Conservation (phyloP, 768 basidiomycete genomes). For the Lactarius hatsudake region DNA sequence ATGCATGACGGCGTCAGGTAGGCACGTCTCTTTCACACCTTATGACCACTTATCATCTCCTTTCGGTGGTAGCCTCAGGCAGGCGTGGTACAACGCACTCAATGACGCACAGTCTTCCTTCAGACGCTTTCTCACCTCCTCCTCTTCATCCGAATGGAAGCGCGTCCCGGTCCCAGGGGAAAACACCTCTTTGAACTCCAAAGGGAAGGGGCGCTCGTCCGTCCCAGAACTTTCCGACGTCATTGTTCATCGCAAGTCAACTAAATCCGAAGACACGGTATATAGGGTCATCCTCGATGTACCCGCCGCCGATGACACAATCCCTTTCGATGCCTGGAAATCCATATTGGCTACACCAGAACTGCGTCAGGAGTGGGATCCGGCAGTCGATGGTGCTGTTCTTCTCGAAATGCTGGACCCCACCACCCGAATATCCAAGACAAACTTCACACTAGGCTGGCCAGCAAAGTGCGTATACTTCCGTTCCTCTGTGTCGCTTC, state of each 20-base stretch:
- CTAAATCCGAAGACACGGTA: conserved; percentile 69
- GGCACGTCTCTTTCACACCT: conserved; percentile 30
- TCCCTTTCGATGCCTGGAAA: conserved; percentile 75
- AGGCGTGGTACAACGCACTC: conserved; percentile 79
- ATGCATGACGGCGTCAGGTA: conserved; percentile 55
- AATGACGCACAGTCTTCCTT: conserved; percentile 74
- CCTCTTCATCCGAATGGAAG: conserved; percentile 75
- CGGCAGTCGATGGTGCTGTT: conserved; percentile 82
- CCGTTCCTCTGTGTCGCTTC: background rate
- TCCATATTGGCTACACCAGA: conserved; percentile 83
- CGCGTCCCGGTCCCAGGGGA: conserved; percentile 54
- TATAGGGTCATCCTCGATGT: conserved; percentile 84
- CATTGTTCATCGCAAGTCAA: conserved; percentile 68
- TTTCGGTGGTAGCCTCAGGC: conserved; percentile 56
- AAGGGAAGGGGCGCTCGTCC: conserved; percentile 58
- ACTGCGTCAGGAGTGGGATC: conserved; percentile 88
- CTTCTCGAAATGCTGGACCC: conserved; percentile 85
- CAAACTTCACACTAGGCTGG: conserved; percentile 93
- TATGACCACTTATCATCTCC: background rate
- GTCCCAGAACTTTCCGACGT: conserved; percentile 69
- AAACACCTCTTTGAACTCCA: conserved; percentile 43
- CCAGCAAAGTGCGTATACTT: conserved; percentile 77
- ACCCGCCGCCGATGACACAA: conserved; percentile 50
- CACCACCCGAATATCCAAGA: conserved; percentile 81
- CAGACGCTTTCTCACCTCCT: conserved; percentile 70